Percentiles rank a stretch among this genome's conserved stretches.
Evolutionary conservation across 257 asterid genomes (phyloP).

Genomic region (Forsythia viridissima): DNA sequence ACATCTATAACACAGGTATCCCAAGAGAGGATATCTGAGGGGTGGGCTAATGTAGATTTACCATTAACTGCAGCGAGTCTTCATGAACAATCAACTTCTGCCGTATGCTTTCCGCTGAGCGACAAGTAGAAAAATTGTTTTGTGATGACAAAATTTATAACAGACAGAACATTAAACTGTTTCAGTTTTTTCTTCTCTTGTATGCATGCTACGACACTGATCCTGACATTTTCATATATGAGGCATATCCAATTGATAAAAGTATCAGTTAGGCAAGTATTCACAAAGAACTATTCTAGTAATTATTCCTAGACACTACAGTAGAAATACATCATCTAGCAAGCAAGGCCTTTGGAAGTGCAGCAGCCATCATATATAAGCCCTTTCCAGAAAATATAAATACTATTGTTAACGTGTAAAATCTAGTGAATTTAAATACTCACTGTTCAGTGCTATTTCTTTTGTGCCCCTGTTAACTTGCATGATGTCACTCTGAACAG

Average conservation of each 20-base stretch:
- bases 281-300: slow-evolving; percentile 15
- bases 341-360: slow-evolving; percentile 14
- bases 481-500: slow-evolving; percentile 84
- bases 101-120: slow-evolving; percentile 64
- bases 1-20: slow-evolving; percentile 14
- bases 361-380: slow-evolving; percentile 16
- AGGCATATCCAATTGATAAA: slow-evolving; percentile 11
- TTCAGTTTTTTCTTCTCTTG: slow-evolving; percentile 3
- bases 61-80: slow-evolving; percentile 69
- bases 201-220: background rate
- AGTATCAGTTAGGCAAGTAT: background rate
- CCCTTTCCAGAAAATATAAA: slow-evolving; percentile 8
- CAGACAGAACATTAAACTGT: background rate
- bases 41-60: slow-evolving; percentile 34
- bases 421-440: slow-evolving; percentile 34
- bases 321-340: slow-evolving; percentile 1
- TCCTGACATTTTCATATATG: background rate
- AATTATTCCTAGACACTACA: slow-evolving; percentile 9
- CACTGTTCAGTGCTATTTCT: slow-evolving; percentile 70
- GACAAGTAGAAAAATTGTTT: slow-evolving; percentile 28
- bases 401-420: background rate
- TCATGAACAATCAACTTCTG: slow-evolving; percentile 68
- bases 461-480: slow-evolving; percentile 85
- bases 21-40: slow-evolving; percentile 26
- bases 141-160: background rate